phyloP scores from a whole-genome alignment of 495 filamentous ascomycete species.

The Aspergillus hancockii region DNA sequence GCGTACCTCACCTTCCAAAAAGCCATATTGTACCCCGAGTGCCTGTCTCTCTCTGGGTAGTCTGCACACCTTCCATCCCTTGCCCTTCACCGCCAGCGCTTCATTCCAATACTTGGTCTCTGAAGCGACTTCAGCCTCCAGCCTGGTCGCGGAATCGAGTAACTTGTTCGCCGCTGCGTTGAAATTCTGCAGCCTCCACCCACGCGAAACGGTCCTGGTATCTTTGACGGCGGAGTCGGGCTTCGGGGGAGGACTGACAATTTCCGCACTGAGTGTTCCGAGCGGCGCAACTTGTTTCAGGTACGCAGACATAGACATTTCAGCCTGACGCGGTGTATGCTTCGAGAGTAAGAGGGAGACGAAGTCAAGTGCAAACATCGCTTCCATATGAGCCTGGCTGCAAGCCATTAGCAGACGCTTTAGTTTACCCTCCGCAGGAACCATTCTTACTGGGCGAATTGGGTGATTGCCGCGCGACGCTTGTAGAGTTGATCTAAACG shows the following conservation, averaged over 20 bases:
- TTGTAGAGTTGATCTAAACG: constrained; percentile 45
- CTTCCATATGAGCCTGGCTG: constrained; percentile 66
- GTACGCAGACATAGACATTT: constrained; percentile 63
- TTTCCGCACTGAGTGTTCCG: constrained; percentile 74
- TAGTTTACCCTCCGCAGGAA: constrained; percentile 4
- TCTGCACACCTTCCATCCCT: constrained; percentile 80
- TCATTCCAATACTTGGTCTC: constrained; percentile 91
- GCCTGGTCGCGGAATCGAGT: constrained; percentile 66
- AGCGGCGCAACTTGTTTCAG: constrained; percentile 69
- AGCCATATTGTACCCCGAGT: constrained; percentile 85
- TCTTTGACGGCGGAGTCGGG: constrained; percentile 55
- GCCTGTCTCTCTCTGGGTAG: constrained; percentile 71
- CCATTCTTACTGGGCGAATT: constrained; percentile 43
- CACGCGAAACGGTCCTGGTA: constrained; percentile 60
- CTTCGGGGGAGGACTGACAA: constrained; percentile 59
- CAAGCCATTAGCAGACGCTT: constrained; percentile 17
- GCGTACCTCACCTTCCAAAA: constrained; percentile 61
- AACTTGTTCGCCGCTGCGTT: constrained; percentile 73
- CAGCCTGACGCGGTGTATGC: constrained; percentile 66
- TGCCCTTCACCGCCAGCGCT: constrained; percentile 73
- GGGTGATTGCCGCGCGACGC: constrained; percentile 43
- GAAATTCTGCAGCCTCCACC: constrained; percentile 76
- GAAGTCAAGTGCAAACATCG: constrained; percentile 73
- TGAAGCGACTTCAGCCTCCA: constrained; percentile 72
- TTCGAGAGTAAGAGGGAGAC: constrained; percentile 83